A percentile compares a stretch with the other conserved stretches of the same genome.
Evolutionary conservation across 352 stramenopile species (phyloP).

Genomic region (Globisporangium cederbergense): DNA sequence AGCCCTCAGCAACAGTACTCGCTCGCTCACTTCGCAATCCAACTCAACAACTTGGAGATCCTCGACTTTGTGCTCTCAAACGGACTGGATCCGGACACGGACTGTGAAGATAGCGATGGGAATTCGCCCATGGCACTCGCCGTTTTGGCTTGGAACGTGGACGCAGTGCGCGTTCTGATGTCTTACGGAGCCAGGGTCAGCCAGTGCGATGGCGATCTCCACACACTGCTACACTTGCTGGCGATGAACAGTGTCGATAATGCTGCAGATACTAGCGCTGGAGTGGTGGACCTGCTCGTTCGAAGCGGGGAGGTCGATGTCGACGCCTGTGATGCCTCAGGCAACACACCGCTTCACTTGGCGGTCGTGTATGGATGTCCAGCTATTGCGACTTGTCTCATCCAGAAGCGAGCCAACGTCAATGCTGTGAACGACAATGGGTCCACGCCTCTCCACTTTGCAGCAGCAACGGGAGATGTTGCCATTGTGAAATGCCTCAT

Average conservation of each 20-base stretch:
- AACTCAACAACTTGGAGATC: constrained; percentile 18
- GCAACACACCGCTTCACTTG: constrained; percentile 39
- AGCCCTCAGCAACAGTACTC: constrained; percentile 23
- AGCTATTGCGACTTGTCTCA: constrained; percentile 15
- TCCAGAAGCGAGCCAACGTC: constrained; percentile 23
- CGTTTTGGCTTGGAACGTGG: constrained; percentile 2
- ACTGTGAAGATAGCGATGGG: constrained; percentile 15
- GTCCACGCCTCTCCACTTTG: constrained; percentile 33
- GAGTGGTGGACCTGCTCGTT: constrained; percentile 4
- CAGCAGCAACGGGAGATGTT: constrained; percentile 29
- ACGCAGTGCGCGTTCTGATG: constrained; percentile 21
- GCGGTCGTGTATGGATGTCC: constrained; percentile 31
- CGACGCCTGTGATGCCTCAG: constrained; percentile 23
- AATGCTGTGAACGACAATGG: constrained; percentile 26
- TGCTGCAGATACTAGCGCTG: background rate
- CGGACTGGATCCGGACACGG: constrained; percentile 1
- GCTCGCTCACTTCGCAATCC: constrained; percentile 28
- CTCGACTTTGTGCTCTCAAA: constrained; percentile 16
- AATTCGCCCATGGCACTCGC: constrained; percentile 16
- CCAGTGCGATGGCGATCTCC: constrained; percentile 20
- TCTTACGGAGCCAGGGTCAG: constrained; percentile 26
- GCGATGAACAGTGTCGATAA: constrained; percentile 3
- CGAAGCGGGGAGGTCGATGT: constrained; percentile 15
- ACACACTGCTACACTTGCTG: constrained; percentile 11
- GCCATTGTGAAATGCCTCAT: constrained; percentile 26